phyloP scores from a whole-genome alignment of 768 basidiomycete genomes.

The Lentinula aciculospora region DNA sequence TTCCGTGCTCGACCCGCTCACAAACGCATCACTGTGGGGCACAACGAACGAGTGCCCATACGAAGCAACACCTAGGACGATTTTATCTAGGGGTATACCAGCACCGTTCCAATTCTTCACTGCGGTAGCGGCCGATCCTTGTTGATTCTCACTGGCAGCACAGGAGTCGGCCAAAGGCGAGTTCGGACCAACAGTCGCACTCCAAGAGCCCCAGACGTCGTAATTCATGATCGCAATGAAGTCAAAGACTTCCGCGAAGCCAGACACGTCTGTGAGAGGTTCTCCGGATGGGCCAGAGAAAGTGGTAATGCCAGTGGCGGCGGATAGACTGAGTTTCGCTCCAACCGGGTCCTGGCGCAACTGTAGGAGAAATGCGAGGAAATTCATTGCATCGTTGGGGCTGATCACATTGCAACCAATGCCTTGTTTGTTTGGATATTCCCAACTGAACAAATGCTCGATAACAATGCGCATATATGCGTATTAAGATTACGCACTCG shows the following conservation, averaged over 20 bases:
- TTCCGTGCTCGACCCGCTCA: slow-evolving; percentile 25
- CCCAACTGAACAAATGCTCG: neutral
- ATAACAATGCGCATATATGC: neutral
- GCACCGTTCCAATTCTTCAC: slow-evolving; percentile 68
- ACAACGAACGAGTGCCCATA: slow-evolving; percentile 82
- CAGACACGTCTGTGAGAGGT: slow-evolving; percentile 60
- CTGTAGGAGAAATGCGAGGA: slow-evolving; percentile 68
- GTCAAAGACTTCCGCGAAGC: slow-evolving; percentile 62
- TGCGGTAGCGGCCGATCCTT: slow-evolving; percentile 72
- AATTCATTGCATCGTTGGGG: slow-evolving; percentile 66
- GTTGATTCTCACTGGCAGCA: slow-evolving; percentile 47
- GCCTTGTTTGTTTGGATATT: slow-evolving; percentile 37
- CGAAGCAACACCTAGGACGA: slow-evolving; percentile 78
- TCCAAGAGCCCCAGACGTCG: slow-evolving; percentile 62
- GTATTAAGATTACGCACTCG: slow-evolving; percentile 29
- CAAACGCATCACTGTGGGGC: slow-evolving; percentile 34
- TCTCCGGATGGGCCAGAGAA: slow-evolving; percentile 40
- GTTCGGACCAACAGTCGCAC: slow-evolving; percentile 47
- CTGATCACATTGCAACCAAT: slow-evolving; percentile 65
- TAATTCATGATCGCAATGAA: slow-evolving; percentile 62
- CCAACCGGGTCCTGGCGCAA: slow-evolving; percentile 54
- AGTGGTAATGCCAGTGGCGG: slow-evolving; percentile 32
- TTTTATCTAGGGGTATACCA: slow-evolving; percentile 62
- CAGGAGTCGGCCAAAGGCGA: slow-evolving; percentile 81
- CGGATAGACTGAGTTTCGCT: slow-evolving; percentile 51